Evolutionary conservation across 2,329 filamentous ascomycete species (phyloP).

Genomic region (Fusarium heterosporum): DNA sequence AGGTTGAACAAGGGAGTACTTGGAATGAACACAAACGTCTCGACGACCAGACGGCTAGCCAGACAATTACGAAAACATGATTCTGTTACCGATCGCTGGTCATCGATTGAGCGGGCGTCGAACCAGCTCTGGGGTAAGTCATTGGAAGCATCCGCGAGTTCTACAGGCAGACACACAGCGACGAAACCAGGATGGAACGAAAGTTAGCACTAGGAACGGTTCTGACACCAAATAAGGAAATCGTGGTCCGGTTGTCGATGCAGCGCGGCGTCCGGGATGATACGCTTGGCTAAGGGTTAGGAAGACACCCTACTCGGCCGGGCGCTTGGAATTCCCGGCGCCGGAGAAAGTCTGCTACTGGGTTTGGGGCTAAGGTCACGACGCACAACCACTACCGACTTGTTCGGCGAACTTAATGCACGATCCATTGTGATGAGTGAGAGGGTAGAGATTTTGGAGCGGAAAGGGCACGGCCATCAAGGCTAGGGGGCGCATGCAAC

Average conservation of each 20-base stretch:
- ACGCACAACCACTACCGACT: slow-evolving; percentile 30
- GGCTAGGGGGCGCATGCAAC: slow-evolving; percentile 17
- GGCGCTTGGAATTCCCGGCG: slow-evolving; percentile 34
- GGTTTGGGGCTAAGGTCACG: slow-evolving; percentile 21
- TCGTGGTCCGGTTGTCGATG: slow-evolving; percentile 41
- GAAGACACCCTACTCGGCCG: slow-evolving; percentile 40
- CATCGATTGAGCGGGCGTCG: slow-evolving; percentile 26
- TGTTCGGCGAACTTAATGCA: slow-evolving; percentile 33
- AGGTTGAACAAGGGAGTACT: slow-evolving; percentile 10
- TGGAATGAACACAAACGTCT: slow-evolving; percentile 15
- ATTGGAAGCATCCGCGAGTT: slow-evolving; percentile 35
- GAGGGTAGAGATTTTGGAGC: slow-evolving; percentile 13
- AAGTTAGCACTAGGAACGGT: slow-evolving; percentile 40
- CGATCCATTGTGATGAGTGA: slow-evolving; percentile 14
- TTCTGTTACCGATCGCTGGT: slow-evolving; percentile 40
- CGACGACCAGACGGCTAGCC: background rate
- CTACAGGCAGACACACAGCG: slow-evolving; percentile 34
- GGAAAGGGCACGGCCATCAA: slow-evolving; percentile 24
- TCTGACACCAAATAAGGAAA: slow-evolving; percentile 44
- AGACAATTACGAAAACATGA: background rate
- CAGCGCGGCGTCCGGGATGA: slow-evolving; percentile 42
- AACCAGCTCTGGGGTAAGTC: slow-evolving; percentile 34
- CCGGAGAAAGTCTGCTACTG: slow-evolving; percentile 24
- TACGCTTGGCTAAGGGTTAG: slow-evolving; percentile 36
- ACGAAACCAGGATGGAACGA: slow-evolving; percentile 40